Percentiles rank a stretch among this genome's conserved stretches.
Evolutionary conservation across 352 stramenopile genomes (phyloP).

Genomic region (Phytophthora lateralis): DNA sequence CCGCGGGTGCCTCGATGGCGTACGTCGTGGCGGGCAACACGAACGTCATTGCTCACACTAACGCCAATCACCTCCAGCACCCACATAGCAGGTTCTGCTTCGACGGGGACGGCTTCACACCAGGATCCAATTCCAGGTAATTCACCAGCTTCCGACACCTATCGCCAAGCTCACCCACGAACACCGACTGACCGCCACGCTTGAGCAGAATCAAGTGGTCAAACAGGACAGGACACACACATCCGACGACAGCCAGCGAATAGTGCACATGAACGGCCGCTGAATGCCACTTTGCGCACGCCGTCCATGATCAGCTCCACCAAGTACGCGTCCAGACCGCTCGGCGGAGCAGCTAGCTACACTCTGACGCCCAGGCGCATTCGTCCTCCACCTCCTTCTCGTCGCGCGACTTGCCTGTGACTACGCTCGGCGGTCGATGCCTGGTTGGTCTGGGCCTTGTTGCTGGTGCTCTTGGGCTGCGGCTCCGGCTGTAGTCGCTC

Average conservation of each 20-base stretch:
- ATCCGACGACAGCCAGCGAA: slow-evolving; percentile 44
- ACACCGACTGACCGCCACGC: slow-evolving; percentile 56
- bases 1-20: too few relatives aligned
- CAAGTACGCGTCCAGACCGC: slow-evolving; percentile 73
- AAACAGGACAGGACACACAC: slow-evolving; percentile 78
- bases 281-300: slow-evolving; percentile 69
- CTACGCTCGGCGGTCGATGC: too few relatives aligned
- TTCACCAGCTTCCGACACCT: slow-evolving; percentile 28
- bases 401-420: too few relatives aligned
- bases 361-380: slow-evolving; percentile 75
- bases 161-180: slow-evolving; percentile 68
- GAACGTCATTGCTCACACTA: slow-evolving; percentile 68
- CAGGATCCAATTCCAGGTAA: slow-evolving; percentile 30
- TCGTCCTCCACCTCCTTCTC: too few relatives aligned
- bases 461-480: too few relatives aligned
- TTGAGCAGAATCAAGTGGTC: slow-evolving; percentile 73
- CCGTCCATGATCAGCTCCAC: slow-evolving; percentile 77
- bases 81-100: slow-evolving; percentile 25
- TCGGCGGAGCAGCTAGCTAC: slow-evolving; percentile 81
- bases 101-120: slow-evolving; percentile 32
- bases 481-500: too few relatives aligned
- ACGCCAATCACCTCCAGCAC: slow-evolving; percentile 1
- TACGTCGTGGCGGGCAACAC: too few relatives aligned
- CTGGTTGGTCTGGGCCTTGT: too few relatives aligned
- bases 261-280: slow-evolving; percentile 82